Base-by-base conservation (phyloP, 345 rosid species). In the Murraya koenigii region DNA sequence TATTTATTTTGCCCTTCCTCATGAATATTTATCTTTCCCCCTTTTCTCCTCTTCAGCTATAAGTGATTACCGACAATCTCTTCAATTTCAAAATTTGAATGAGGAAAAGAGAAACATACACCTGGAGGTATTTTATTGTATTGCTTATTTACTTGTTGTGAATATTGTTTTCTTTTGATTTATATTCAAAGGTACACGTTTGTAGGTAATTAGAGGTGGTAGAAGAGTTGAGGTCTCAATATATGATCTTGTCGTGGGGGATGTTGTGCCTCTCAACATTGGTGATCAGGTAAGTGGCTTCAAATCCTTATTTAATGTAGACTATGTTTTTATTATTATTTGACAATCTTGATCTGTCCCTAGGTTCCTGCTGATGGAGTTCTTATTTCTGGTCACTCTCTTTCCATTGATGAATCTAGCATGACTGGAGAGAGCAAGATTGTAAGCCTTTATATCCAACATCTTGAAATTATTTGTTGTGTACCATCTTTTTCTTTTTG, bases 401-500 rank as follows among this genome's bases (percentile, higher is more conserved):
- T 97, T 77, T 88, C 97, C 15, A 78, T 94, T 70, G 99, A 97
- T 72, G 99, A 97, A 85, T 97, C 99, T 54, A 97, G 99, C 93
- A 97, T 97, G 99, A 97, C 99, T 7, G 99, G 99, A 74, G 99
- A 97, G 89, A 97, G 99, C 89, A 92, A 93, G 79, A 93, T 90
- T 71, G 99, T 97, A 81, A 70, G 84, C 69, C 56, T 55, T 67
- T 67, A n/a, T 68, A 54, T 71, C 54, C 41, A 71, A 15, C 44
- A 39, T 67, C 36, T 52, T 36, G 30, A 23, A 35, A 52, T 33
- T 62, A 26, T 68, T 25, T 32, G 59, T 58, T 56, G 72, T 32
- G 61, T 49, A 70, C 25, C 66, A 44, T 23, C 52, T 11, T 77
- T 75, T 59, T 56, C 60, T 55, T 76, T 62, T 66, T 79, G 49